These are phyloP conservation scores for Turritis glabra DNA, from an alignment of 345 rosid species.

Conservation along the genomic window DNA sequence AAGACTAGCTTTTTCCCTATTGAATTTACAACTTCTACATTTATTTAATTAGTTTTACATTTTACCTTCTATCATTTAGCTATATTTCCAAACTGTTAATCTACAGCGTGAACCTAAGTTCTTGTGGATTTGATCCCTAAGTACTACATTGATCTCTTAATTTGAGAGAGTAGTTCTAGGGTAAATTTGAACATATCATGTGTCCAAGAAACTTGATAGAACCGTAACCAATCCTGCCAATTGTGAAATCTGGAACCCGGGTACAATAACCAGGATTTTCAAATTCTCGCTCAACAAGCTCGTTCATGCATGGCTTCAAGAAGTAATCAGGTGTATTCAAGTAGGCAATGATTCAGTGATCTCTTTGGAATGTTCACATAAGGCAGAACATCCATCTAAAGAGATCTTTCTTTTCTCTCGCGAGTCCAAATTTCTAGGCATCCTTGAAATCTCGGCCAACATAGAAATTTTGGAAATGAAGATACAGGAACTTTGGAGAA, in stretches of 20 bases:
- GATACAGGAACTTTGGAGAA: neutral
- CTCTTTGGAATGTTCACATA: constrained; percentile 33
- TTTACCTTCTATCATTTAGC: too few species aligned
- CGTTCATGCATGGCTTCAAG: constrained; percentile 60
- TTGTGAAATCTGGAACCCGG: constrained; percentile 65
- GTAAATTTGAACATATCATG: too few species aligned
- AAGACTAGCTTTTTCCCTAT: too few species aligned
- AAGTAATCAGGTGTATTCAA: constrained; percentile 60
- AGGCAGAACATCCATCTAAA: constrained; percentile 2
- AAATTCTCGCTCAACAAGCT: constrained; percentile 54
- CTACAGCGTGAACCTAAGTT: too few species aligned
- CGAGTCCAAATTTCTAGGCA: constrained; percentile 1
- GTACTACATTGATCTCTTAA: too few species aligned
- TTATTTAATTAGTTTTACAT: too few species aligned
- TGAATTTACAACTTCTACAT: too few species aligned
- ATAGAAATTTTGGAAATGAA: neutral
- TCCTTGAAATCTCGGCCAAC: constrained; percentile 23
- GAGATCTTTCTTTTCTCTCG: constrained; percentile 58
- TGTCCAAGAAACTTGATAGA: constrained; percentile 65
- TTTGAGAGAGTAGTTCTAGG: too few species aligned
- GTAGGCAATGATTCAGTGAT: constrained; percentile 53
- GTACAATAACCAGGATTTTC: constrained; percentile 69
- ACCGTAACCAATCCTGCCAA: constrained; percentile 85
- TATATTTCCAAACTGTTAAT: too few species aligned
- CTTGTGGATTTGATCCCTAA: too few species aligned